Conservation (phyloP, 2,329 filamentous ascomycete species). For the Epichloe baconii region DNA sequence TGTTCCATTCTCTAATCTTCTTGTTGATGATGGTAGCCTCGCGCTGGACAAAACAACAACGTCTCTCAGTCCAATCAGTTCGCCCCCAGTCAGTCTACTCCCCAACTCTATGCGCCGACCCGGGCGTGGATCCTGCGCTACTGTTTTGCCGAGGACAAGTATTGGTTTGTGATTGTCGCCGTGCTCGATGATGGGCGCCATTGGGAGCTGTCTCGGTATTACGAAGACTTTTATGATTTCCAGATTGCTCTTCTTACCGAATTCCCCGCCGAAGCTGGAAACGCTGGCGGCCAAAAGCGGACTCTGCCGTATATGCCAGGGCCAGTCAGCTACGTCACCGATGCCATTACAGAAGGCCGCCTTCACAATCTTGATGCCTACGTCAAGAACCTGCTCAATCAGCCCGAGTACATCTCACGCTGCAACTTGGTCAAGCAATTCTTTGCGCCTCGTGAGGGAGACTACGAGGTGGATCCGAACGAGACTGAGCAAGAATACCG, state of each 20-base stretch:
- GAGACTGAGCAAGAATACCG: slow-evolving; percentile 66
- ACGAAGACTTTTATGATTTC: slow-evolving; percentile 98
- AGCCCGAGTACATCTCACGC: slow-evolving; percentile 72
- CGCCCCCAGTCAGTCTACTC: slow-evolving; percentile 26
- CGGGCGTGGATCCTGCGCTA: slow-evolving; percentile 81
- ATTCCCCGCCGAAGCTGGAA: slow-evolving; percentile 87
- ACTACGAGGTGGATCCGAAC: slow-evolving; percentile 79
- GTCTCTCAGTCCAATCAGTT: slow-evolving; percentile 23
- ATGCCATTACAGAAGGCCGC: slow-evolving; percentile 86
- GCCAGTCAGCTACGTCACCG: slow-evolving; percentile 95
- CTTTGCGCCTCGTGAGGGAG: slow-evolving; percentile 78
- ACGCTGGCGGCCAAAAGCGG: slow-evolving; percentile 64
- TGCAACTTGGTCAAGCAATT: slow-evolving; percentile 80
- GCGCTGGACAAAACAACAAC: slow-evolving; percentile 13
- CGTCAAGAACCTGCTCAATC: slow-evolving; percentile 76
- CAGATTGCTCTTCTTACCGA: slow-evolving; percentile 88
- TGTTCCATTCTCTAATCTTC: not conserved
- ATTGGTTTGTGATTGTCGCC: slow-evolving; percentile 96
- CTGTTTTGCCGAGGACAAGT: slow-evolving; percentile 93
- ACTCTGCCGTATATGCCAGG: slow-evolving; percentile 95
- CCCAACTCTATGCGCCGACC: slow-evolving; percentile 59
- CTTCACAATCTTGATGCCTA: slow-evolving; percentile 91
- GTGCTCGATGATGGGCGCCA: slow-evolving; percentile 78
- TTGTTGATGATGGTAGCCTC: slow-evolving; percentile 8
- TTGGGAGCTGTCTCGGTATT: slow-evolving; percentile 90